A percentile compares a stretch with the other conserved stretches of the same genome.
These are phyloP conservation scores for Tuber indicum DNA, from an alignment of 495 filamentous ascomycete species.

Conservation along the genomic window DNA sequence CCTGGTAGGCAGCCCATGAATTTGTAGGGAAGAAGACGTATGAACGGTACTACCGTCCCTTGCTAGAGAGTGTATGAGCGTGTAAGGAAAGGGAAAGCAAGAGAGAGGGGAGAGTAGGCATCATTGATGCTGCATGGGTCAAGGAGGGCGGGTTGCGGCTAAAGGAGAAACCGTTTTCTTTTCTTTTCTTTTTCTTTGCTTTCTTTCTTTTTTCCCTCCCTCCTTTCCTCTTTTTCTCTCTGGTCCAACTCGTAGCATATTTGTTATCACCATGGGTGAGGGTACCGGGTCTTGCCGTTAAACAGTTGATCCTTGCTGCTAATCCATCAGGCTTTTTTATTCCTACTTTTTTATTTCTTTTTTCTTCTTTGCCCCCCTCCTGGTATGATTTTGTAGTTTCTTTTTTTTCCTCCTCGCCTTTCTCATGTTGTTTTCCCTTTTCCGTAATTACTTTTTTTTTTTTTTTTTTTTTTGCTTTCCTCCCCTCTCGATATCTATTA, in stretches of 20 bases:
- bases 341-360: neutral
- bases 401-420: neutral
- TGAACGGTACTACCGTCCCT: neutral
- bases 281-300: constrained; percentile 1
- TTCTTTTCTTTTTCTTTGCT: neutral
- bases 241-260: too few species aligned
- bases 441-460: neutral
- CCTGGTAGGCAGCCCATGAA: neutral
- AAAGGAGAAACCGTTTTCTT: neutral
- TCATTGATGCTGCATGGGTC: neutral
- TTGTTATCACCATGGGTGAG: neutral
- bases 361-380: neutral
- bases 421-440: neutral
- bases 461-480: neutral
- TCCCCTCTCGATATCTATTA: neutral
- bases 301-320: neutral
- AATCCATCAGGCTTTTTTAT: neutral
- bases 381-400: neutral
- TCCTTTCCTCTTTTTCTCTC: neutral
- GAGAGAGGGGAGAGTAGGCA: constrained; percentile 2
- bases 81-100: neutral
- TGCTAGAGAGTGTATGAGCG: neutral
- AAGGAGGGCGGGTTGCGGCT: neutral
- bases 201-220: neutral
- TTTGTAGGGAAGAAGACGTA: neutral